Conservation (phyloP, 176 grass and related monocot species). For the Phragmites australis region DNA sequence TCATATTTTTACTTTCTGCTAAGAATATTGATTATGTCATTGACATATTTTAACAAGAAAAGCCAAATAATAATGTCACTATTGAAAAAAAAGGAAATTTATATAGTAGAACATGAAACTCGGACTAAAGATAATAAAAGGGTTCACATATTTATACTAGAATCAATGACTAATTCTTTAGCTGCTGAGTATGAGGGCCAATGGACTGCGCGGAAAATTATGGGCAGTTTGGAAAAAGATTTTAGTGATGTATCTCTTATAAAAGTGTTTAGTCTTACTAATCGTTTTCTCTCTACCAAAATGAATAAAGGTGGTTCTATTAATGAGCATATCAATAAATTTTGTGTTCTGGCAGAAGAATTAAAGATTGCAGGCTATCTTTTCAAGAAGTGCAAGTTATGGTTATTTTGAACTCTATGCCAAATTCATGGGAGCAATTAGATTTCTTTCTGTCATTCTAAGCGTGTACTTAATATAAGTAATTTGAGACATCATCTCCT, state of each 20-base stretch:
- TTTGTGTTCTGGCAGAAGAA: no score
- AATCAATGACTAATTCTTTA: not conserved
- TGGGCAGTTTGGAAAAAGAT: not conserved
- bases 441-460: not conserved
- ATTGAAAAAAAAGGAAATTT: not conserved
- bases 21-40: no score
- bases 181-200: not conserved
- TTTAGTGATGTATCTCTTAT: not conserved
- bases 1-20: no score
- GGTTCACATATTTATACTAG: not conserved
- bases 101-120: not conserved
- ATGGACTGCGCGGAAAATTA: not conserved
- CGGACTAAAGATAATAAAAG: not conserved
- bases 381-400: not conserved
- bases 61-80: not conserved
- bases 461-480: not conserved
- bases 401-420: not conserved
- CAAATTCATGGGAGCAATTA: not conserved
- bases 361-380: no score
- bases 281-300: not conserved
- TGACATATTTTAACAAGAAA: no score
- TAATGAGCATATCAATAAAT: no score
- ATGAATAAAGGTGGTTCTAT: no score
- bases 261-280: not conserved
- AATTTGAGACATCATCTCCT: not conserved